Evolutionary conservation across 768 basidiomycete genomes (phyloP).

Genomic region (Boletus vinaceobasis): DNA sequence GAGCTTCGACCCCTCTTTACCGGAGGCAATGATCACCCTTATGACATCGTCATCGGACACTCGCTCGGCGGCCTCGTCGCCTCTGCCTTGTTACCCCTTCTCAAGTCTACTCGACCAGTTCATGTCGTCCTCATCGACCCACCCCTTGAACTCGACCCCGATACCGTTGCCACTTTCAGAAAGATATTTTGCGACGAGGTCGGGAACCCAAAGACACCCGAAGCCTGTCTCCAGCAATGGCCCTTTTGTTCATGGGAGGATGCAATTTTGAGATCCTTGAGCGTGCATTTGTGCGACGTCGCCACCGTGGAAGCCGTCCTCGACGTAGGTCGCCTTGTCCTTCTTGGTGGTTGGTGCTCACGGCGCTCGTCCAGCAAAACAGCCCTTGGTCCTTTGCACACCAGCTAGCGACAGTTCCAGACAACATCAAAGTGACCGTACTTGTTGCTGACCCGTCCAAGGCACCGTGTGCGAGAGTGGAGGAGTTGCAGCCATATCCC

Average conservation of each 20-base stretch:
- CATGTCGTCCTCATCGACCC: constrained; percentile 22
- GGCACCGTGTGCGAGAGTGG: background rate
- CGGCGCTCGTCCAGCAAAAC: constrained; percentile 16
- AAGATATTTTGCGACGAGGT: accelerated
- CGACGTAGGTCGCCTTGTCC: constrained; percentile 7
- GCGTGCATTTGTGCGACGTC: constrained; percentile 4
- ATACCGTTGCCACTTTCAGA: background rate
- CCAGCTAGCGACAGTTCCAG: background rate
- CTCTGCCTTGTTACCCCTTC: constrained; percentile 10
- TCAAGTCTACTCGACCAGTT: constrained; percentile 7
- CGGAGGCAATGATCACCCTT: too few relatives aligned
- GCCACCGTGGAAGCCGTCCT: constrained; percentile 1
- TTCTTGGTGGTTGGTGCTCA: background rate
- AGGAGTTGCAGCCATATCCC: constrained; percentile 4
- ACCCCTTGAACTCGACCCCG: constrained; percentile 7
- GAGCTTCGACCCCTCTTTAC: constrained; percentile 14
- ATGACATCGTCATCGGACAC: constrained; percentile 15
- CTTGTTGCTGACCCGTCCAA: constrained; percentile 17
- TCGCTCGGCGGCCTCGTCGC: constrained; percentile 21
- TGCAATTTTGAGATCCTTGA: background rate
- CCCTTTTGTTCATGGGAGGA: constrained; percentile 1
- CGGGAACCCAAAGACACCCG: background rate
- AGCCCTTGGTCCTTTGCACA: constrained; percentile 20
- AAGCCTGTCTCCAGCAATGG: background rate
- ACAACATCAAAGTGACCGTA: constrained; percentile 9